Evolutionary conservation across 805 yeast genomes (phyloP), one percentile per base, ranked within the genome.

Genomic region (Cephaloascus fragrans): DNA sequence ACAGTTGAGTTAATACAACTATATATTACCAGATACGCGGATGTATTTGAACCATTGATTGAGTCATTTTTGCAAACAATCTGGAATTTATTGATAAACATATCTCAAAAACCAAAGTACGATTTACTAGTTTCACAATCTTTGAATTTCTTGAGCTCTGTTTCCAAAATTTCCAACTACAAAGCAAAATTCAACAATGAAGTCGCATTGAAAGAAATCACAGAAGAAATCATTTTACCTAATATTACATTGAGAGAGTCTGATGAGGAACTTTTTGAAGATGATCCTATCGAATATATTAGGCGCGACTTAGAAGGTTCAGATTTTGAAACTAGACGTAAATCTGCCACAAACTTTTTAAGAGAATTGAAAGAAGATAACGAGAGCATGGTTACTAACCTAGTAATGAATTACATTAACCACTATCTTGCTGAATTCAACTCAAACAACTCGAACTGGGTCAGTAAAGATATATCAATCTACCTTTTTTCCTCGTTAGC

Each of bases 291-390:
- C 39, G 94, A 86, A 51, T 93, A 72, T 55, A 89, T 89, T 17
- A 75, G 97, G 52, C 73, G 95, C 44, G 98, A 93, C 58, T 67
- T 94, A 35, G 98, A 94, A 61, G 97, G 97, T 4, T 80, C 95
- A 0, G 97, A 90, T 55, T 75, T 83, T 12, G 97, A 89, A 53
- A 82, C 96, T 1, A 76, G 99, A 59, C 74, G 97, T 59, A 77
- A 94, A 49, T 79, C 96, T 0, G 80, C 97, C n/a, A 85, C 95
- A 2, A 97, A 87, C 51, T 88, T 93, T 52, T 65, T 93, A 47
- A 75, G 94, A 44, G 95, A 87, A 49, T 70, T 93, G 48, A 86
- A 88, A 49, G 84, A 79, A 36, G 80, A 78, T 39, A 79, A 85
- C 53, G 88, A 88, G 48, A 71, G 74, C 29, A 57, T 77, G 19